Evolutionary conservation across 2,329 filamentous ascomycete species (phyloP).

Genomic region (Trichophyton verrucosum): DNA sequence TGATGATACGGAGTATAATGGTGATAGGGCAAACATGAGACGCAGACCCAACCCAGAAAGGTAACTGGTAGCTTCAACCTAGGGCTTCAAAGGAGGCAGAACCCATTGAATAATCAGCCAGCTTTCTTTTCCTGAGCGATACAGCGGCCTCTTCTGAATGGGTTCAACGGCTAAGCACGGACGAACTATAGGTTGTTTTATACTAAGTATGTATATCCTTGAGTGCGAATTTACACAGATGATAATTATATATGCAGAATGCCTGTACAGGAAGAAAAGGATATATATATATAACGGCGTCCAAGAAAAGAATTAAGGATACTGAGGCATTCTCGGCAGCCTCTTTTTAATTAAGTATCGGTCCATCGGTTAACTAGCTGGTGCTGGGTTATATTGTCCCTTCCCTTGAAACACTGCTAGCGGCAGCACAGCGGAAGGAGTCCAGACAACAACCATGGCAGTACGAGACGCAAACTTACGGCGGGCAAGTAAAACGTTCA

Average conservation of each 20-base stretch:
- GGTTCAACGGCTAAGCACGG: conserved; percentile 2
- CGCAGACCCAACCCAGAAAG: neutral
- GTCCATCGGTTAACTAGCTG: too few species aligned
- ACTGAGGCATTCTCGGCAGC: neutral
- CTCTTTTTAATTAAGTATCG: neutral
- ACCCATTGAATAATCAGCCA: neutral
- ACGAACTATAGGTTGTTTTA: neutral
- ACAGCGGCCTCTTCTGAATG: neutral
- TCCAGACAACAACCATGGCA: too few species aligned
- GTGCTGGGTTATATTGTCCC: too few species aligned
- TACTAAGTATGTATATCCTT: neutral
- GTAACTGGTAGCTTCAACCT: too few species aligned
- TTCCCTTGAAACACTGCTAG: too few species aligned
- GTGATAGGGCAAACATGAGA: neutral
- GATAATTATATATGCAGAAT: neutral
- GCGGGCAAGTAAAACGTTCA: too few species aligned
- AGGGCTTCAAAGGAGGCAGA: neutral
- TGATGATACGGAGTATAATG: too few species aligned
- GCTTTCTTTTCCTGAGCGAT: neutral
- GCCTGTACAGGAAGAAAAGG: neutral
- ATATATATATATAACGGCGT: neutral
- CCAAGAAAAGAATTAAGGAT: neutral
- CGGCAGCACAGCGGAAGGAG: too few species aligned
- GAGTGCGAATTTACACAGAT: neutral
- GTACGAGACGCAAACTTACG: too few species aligned